Evolutionary conservation across 441 rosid species (phyloP), one percentile per base, ranked within the genome.

Genomic region (Breynia disticha): DNA sequence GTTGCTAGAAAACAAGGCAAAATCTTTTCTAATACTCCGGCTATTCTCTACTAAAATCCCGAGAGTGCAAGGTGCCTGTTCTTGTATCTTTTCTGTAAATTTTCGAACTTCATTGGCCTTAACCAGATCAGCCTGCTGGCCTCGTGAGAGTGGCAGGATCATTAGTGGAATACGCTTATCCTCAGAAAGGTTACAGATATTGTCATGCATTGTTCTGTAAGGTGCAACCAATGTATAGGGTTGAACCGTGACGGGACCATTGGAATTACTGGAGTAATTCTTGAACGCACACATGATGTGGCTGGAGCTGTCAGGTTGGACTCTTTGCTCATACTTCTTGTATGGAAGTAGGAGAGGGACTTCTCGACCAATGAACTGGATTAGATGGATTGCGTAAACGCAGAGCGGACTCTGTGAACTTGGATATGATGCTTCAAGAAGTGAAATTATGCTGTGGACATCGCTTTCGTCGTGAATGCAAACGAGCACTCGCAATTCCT

Each of bases 1-100:
- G 13, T 57, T 51, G 58, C 67, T 79, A 19, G 79, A 67, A 35
- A 76, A 72, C 11, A 16, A 22, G 16, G 73, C 73, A 11, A 76
- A 79, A 2, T 79, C 52, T 14, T 3, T 19, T 14, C 24, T 11
- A 19, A 48, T 49, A 0, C n/a, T 28, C 16, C 55, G 28, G 1
- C 50, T 62, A 15, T 70, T 75, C 48, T 70, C 70, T 1, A 74
- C 50, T 13, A 70, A 53, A 37, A 74, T 60, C 21, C 68, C 79
- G 0, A 67, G 59, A 6, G 79, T 70, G 59, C 79, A 70, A 3
- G 79, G 79, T 0, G 76, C 70, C 5, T 28, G 35, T 28, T 28
- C 35, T 28, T 4, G 35, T 9, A 28, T 1, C 8, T 28, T 28
- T 28, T 5, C 5, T 1, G 35, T 28, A 28, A 28, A 28, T 1